Evolutionary conservation across 441 rosid species (phyloP), one percentile per base, ranked within the genome.

Genomic region (Euphorbia corollata): DNA sequence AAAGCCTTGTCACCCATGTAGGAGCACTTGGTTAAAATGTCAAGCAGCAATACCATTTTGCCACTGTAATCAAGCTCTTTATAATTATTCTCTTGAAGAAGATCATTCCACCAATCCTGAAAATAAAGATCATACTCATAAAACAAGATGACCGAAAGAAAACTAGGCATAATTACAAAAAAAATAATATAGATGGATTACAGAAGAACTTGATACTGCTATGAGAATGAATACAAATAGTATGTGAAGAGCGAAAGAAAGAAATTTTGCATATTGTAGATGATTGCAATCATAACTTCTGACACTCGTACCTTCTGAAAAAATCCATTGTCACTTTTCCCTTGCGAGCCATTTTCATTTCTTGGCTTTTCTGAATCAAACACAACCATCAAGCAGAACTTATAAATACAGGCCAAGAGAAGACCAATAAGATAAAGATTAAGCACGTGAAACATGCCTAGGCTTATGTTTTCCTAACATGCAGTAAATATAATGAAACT

Each of bases 21-120:
- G 54, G 96, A 87, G 80, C 83, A 82, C 85, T 80, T 81, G 68
- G 85, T 83, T 73, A 96, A 75, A 72, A 96, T 90, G 76, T 96
- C 98, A 67, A 92, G 84, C 80, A 92, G 87, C 84, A 96, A 79
- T 71, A 96, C 96, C 97, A 96, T 90, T 86, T 96, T 96, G 67
- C 99, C 99, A 71, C 99, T 89, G 76, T 86, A 87, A 69, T 81
- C 83, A 48, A 82, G 76, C 74, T 85, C 91, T 78, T 79, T 89
- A 74, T 80, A 96, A 77, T 81, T 87, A 75, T 83, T 83, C 72
- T 84, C 86, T 60, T 70, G 82, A 74, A 96, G 90, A 79, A 96
- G 90, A 82, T 92, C 97, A 76, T 86, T 87, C 97, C 99, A 96
- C 99, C 99, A 92, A 78, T 80, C 92, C 99, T 96, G 78, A 67